phyloP scores from a whole-genome alignment of 2,329 filamentous ascomycete genomes.

The Calonectria montana region DNA sequence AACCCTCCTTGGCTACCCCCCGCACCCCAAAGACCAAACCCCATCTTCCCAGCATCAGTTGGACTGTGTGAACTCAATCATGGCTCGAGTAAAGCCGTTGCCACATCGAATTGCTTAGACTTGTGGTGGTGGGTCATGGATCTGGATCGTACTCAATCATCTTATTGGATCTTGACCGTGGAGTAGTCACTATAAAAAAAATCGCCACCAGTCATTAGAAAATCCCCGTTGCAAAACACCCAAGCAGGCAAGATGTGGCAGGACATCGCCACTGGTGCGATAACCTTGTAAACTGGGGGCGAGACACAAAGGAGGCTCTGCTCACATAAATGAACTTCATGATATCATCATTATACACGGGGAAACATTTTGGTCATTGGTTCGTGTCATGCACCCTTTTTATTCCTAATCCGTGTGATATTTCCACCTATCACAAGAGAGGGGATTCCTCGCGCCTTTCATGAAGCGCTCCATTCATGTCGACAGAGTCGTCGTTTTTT shows the following conservation, averaged over 20 bases:
- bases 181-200: neutral
- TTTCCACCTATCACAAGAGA: constrained; percentile 51
- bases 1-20: neutral
- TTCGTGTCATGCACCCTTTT: constrained; percentile 24
- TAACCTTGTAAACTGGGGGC: neutral
- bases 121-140: neutral
- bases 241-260: neutral
- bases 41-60: neutral
- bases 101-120: neutral
- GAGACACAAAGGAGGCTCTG: neutral
- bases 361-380: neutral
- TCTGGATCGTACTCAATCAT: neutral
- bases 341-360: neutral
- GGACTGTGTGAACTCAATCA: neutral
- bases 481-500: constrained; percentile 28
- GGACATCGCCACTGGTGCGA: neutral
- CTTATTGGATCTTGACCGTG: neutral
- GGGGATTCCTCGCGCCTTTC: constrained; percentile 50
- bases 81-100: neutral
- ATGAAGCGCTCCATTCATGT: constrained; percentile 40
- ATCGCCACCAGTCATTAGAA: neutral
- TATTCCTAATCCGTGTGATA: constrained; percentile 31
- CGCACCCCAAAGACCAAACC: neutral
- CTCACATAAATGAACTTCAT: neutral
- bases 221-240: neutral